Base-by-base conservation (phyloP, 2,329 filamentous ascomycete genomes). In the Aspergillus tubingensis region DNA sequence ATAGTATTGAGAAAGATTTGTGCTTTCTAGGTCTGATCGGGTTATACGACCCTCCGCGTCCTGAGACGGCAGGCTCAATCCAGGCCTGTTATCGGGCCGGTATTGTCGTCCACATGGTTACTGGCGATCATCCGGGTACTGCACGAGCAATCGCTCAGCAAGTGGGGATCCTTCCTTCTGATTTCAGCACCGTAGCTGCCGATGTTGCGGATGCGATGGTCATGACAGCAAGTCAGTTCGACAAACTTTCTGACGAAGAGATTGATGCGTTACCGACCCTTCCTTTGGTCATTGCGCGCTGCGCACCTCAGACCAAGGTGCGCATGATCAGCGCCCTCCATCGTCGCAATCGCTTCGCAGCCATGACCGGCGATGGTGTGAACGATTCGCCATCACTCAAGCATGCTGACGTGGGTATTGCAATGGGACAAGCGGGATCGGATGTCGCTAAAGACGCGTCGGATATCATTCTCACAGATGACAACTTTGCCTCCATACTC, bases 321-420 rank as follows among this genome's bases (percentile, higher is more conserved):
- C 88, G 91, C 58, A 96, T 96, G 91, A 93, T 96, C 56, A 90
- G 92, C 38, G 77, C 77, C 1, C 61, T 80, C 36, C 77, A 78
- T 54, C 71, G 76, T 21, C 87, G 91, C 44, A 85, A 87, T 15
- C 83, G 84, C 8, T 94, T 90, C 74, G 91, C 89, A 72, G 91
- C 91, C 58, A 95, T 96, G 91, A 96, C 91, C 25, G 92, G 92
- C 66, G 92, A 96, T 65, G 91, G 92, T 58, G 91, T 95, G 63
- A 96, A 96, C 71, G 91, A 96, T 72, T 91, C 90, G 3, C 91
- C 91, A 0, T 92, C 91, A 2, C 81, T 96, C 38, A 91, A 91
- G 65, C 85, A 86, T 21, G 90, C 91, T 5, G 92, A 96, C 72
- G 91, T 96, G 13, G 91, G 91, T 67, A 96, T 95, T 66, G 91